phyloP scores from a whole-genome alignment of 345 rosid species.

The Heritiera littoralis region DNA sequence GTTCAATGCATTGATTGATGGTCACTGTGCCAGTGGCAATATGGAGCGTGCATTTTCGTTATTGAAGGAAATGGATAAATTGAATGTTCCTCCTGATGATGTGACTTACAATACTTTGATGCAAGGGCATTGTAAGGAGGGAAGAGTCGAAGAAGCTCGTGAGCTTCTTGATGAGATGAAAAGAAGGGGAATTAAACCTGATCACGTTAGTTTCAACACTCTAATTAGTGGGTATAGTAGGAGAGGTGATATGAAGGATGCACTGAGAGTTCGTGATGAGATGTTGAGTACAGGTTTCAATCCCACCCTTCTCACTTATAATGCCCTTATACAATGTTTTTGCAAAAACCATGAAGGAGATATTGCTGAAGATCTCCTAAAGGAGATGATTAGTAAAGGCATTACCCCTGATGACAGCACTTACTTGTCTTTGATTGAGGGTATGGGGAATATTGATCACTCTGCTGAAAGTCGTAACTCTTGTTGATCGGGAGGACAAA shows the following conservation, averaged over 20 bases:
- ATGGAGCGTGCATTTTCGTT: slow-evolving; percentile 63
- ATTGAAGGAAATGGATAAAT: slow-evolving; percentile 69
- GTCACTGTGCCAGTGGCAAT: slow-evolving; percentile 72
- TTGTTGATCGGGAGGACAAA: neutral
- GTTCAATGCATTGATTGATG: slow-evolving; percentile 77
- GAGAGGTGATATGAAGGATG: slow-evolving; percentile 79
- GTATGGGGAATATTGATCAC: slow-evolving; percentile 35
- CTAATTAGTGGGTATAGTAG: slow-evolving; percentile 84
- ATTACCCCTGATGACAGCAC: slow-evolving; percentile 79
- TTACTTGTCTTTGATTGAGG: slow-evolving; percentile 71
- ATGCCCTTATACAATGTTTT: slow-evolving; percentile 78
- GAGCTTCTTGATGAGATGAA: slow-evolving; percentile 79
- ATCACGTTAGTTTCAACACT: slow-evolving; percentile 80
- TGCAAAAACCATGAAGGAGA: slow-evolving; percentile 72
- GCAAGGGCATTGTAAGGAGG: slow-evolving; percentile 80
- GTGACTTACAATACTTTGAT: slow-evolving; percentile 86
- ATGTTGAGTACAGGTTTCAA: slow-evolving; percentile 83
- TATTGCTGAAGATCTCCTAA: slow-evolving; percentile 71
- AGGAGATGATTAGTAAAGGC: slow-evolving; percentile 81
- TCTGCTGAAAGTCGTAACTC: slow-evolving; percentile 16
- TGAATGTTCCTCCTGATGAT: slow-evolving; percentile 75
- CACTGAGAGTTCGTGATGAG: slow-evolving; percentile 75
- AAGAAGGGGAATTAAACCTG: slow-evolving; percentile 79
- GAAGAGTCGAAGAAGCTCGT: slow-evolving; percentile 87
- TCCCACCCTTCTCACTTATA: slow-evolving; percentile 83